Evolutionary conservation across 2,329 filamentous ascomycete species (phyloP).

Genomic region (Alternaria sp.): DNA sequence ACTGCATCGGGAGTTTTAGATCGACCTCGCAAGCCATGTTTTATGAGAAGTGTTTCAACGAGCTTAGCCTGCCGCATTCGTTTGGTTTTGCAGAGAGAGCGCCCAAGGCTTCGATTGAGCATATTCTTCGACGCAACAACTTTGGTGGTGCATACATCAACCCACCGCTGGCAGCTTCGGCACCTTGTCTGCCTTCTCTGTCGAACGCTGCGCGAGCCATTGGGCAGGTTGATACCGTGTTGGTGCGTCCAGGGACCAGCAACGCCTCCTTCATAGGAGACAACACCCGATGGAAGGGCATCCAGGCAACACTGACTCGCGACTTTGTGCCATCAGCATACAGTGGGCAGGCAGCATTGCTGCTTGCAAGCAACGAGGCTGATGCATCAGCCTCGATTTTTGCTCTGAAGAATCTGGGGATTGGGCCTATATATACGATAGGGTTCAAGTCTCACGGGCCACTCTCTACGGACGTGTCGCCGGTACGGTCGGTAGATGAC

Average conservation of each 20-base stretch:
- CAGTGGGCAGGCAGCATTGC: constrained; percentile 75
- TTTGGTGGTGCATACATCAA: constrained; percentile 86
- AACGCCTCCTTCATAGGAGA: constrained; percentile 70
- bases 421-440: constrained; percentile 83
- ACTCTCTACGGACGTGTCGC: constrained; percentile 71
- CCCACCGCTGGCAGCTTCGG: constrained; percentile 67
- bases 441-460: constrained; percentile 72
- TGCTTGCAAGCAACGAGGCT: constrained; percentile 75
- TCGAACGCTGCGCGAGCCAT: constrained; percentile 81
- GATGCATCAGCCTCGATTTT: constrained; percentile 83
- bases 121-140: constrained; percentile 73
- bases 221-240: constrained; percentile 82
- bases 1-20: constrained; percentile 76
- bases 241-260: constrained; percentile 63
- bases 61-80: constrained; percentile 82
- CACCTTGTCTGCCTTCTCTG: constrained; percentile 68
- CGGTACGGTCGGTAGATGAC: constrained; percentile 75
- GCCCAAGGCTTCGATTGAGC: constrained; percentile 71
- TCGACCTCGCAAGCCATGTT: constrained; percentile 83
- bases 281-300: constrained; percentile 86
- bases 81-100: constrained; percentile 78
- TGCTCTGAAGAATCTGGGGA: constrained; percentile 76
- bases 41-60: constrained; percentile 72
- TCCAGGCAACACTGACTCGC: constrained; percentile 79
- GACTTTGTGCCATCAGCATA: constrained; percentile 87